phyloP scores from a whole-genome alignment of 805 yeast species.

The Yueomyces sp. region DNA sequence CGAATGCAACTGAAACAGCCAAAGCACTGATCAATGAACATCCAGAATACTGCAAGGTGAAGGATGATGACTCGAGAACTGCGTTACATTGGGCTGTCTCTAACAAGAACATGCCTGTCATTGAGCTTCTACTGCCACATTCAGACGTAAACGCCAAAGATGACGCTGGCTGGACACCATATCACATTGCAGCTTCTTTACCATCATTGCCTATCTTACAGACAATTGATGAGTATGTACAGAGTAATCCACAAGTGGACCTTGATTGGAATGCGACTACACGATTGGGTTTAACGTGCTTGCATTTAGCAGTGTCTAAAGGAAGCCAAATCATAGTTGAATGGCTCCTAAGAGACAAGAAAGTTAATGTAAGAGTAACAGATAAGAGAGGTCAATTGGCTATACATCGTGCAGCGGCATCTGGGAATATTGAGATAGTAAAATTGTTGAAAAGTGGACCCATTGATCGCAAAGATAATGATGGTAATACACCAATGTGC shows the following conservation, averaged over 20 bases:
- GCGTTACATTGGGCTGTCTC: slow-evolving; percentile 88
- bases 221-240: slow-evolving; percentile 36
- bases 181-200: slow-evolving; percentile 69
- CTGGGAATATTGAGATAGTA: slow-evolving; percentile 50
- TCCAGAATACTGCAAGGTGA: slow-evolving; percentile 4
- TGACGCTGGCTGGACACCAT: slow-evolving; percentile 77
- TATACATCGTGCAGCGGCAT: slow-evolving; percentile 71
- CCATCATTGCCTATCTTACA: slow-evolving; percentile 47
- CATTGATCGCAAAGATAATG: slow-evolving; percentile 50
- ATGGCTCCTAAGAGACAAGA: slow-evolving; percentile 44
- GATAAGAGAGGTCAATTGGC: slow-evolving; percentile 58
- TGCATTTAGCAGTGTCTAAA: slow-evolving; percentile 70
- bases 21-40: not conserved
- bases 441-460: slow-evolving; percentile 45
- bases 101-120: slow-evolving; percentile 39
- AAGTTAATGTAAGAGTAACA: slow-evolving; percentile 47
- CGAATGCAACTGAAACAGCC: not conserved
- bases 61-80: slow-evolving; percentile 65
- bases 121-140: slow-evolving; percentile 25
- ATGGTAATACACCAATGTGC: slow-evolving; percentile 80
- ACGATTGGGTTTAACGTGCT: slow-evolving; percentile 54
- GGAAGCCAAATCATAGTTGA: slow-evolving; percentile 41
- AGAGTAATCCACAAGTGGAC: slow-evolving; percentile 2
- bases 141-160: slow-evolving; percentile 31
- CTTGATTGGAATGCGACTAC: slow-evolving; percentile 55